A percentile compares a stretch with the other conserved stretches of the same genome.
These are phyloP conservation scores for Alternaria gansuensis DNA, from an alignment of 2,329 filamentous ascomycete species.

Conservation along the genomic window DNA sequence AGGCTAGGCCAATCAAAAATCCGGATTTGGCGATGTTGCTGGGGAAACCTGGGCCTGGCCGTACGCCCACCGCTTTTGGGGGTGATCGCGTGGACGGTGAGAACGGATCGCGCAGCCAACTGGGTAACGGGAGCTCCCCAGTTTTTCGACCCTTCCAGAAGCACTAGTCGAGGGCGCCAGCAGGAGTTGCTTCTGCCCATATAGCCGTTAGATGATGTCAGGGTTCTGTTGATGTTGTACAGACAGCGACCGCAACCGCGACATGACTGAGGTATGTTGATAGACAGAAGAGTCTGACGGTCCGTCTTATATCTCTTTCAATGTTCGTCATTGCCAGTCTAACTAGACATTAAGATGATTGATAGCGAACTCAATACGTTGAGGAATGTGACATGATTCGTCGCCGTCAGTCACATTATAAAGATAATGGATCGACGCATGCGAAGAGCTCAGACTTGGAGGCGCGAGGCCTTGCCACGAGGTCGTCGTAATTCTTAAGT, in stretches of 20 bases:
- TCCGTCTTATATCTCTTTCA: background rate
- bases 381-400: background rate
- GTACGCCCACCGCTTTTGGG: background rate
- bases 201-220: background rate
- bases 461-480: background rate
- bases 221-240: rapidly evolving
- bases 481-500: background rate
- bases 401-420: background rate
- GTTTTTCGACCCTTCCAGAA: background rate
- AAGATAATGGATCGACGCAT: background rate
- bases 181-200: too few relatives aligned
- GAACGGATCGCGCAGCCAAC: background rate
- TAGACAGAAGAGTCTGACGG: too few relatives aligned
- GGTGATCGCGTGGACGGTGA: background rate
- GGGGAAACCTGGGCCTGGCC: background rate
- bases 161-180: background rate
- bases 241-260: background rate
- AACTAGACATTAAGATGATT: too few relatives aligned
- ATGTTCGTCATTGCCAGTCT: background rate
- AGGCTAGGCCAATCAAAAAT: background rate
- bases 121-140: background rate
- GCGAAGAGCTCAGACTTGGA: background rate
- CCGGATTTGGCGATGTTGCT: background rate
- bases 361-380: background rate
- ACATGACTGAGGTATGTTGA: background rate